A percentile compares a stretch with the other conserved stretches of the same genome.
Evolutionary conservation across 2,329 filamentous ascomycete genomes (phyloP).

Genomic region (Fragosphaeria purpurea): DNA sequence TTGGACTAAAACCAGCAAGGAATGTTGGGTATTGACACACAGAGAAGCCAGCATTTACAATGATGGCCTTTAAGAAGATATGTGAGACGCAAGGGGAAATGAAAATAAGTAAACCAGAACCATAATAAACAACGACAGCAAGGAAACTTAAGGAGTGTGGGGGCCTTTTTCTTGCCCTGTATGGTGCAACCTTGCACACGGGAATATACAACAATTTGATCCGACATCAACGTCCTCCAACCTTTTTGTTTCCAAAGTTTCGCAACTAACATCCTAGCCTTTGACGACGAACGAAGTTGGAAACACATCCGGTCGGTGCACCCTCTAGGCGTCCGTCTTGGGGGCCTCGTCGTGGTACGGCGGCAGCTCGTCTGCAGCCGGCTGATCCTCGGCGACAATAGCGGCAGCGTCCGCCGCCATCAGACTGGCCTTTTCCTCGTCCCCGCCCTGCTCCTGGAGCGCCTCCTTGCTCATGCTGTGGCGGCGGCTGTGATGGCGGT

Average conservation of each 20-base stretch:
- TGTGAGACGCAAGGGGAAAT: neutral
- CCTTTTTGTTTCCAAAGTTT: too few species aligned
- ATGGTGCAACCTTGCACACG: too few species aligned
- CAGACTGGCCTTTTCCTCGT: conserved; percentile 41
- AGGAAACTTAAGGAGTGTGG: too few species aligned
- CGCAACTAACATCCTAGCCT: too few species aligned
- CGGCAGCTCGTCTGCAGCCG: conserved; percentile 12
- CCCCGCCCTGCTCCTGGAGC: conserved; percentile 24
- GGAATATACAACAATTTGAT: too few species aligned
- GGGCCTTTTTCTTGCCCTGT: neutral
- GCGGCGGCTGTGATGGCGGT: conserved; percentile 9
- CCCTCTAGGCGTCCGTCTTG: neutral
- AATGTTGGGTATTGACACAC: too few species aligned
- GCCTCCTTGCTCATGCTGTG: conserved; percentile 23
- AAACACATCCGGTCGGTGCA: too few species aligned
- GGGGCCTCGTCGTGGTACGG: conserved; percentile 18
- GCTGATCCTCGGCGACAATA: conserved; percentile 12
- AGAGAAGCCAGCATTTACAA: too few species aligned
- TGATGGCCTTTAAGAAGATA: neutral
- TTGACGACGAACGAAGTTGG: too few species aligned
- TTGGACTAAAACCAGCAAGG: too few species aligned
- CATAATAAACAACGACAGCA: neutral
- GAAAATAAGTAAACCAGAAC: neutral
- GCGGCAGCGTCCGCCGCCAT: conserved; percentile 21
- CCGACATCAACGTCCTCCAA: too few species aligned